phyloP scores from a whole-genome alignment of 768 basidiomycete species.

The Boletus coccyginus region DNA sequence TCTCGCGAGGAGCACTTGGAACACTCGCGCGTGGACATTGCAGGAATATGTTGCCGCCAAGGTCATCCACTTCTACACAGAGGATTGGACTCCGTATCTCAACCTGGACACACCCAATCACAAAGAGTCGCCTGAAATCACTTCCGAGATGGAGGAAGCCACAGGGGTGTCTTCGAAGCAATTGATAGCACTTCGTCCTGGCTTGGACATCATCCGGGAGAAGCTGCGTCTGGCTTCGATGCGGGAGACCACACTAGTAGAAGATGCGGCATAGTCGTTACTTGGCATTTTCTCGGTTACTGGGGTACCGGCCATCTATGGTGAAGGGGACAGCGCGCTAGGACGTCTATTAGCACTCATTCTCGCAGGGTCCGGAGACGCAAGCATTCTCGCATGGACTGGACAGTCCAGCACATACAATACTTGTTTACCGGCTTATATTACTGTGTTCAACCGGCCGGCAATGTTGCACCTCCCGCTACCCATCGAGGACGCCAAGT shows the following conservation, averaged over 20 bases:
- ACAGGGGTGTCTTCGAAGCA: background rate
- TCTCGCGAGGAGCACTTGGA: background rate
- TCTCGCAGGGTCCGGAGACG: background rate
- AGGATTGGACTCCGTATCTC: too few species aligned
- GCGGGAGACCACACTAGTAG: background rate
- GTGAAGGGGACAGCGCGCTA: background rate
- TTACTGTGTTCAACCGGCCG: background rate
- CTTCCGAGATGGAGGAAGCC: slow-evolving; percentile 5
- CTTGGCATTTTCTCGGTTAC: background rate
- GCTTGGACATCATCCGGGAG: background rate
- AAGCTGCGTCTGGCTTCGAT: background rate
- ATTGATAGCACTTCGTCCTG: background rate
- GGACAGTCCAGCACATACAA: slow-evolving; percentile 2
- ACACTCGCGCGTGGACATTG: slow-evolving; percentile 4
- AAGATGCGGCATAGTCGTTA: slow-evolving; percentile 1
- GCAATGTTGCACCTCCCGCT: background rate
- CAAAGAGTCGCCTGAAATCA: background rate
- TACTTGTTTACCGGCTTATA: slow-evolving; percentile 1
- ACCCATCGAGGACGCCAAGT: background rate
- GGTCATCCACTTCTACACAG: slow-evolving; percentile 2
- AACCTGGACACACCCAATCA: background rate
- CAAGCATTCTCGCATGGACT: slow-evolving; percentile 6
- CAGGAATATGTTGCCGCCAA: slow-evolving; percentile 7
- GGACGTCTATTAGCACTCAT: background rate
- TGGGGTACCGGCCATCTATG: background rate